Evolutionary conservation across 176 grass and related monocot genomes (phyloP).

Genomic region (Bolboschoenus planiculmis): DNA sequence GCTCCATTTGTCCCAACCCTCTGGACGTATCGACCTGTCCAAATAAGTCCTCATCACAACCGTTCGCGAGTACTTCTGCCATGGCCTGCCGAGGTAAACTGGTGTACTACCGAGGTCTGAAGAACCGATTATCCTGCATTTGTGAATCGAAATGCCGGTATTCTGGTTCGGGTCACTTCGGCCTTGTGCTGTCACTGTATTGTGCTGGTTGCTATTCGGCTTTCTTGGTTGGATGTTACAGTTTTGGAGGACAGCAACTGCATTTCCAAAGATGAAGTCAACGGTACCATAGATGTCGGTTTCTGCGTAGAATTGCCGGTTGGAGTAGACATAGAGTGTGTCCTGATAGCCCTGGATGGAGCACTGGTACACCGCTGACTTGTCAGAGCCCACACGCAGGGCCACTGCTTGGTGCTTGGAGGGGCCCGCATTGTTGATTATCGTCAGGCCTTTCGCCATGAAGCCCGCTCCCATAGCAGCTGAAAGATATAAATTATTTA

Average conservation of each 20-base stretch:
- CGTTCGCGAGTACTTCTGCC: constrained; percentile 45
- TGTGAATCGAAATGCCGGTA: constrained; percentile 66
- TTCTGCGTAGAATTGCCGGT: constrained; percentile 55
- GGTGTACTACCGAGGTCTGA: constrained; percentile 33
- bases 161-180: constrained; percentile 63
- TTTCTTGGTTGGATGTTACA: constrained; percentile 41
- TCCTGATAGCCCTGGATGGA: constrained; percentile 62
- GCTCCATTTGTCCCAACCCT: constrained; percentile 54
- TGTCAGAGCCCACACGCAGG: constrained; percentile 46
- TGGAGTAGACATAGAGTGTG: constrained; percentile 65
- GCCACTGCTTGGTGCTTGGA: constrained; percentile 64
- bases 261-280: constrained; percentile 84
- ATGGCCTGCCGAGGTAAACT: constrained; percentile 70
- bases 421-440: constrained; percentile 56
- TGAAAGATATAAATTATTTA: constrained; percentile 1
- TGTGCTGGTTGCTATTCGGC: constrained; percentile 10
- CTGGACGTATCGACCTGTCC: constrained; percentile 29
- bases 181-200: constrained; percentile 67
- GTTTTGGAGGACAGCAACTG: constrained; percentile 50
- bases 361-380: constrained; percentile 60
- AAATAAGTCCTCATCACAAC: constrained; percentile 44
- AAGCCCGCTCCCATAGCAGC: constrained; percentile 65
- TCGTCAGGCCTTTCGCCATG: constrained; percentile 56
- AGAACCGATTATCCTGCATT: constrained; percentile 34
- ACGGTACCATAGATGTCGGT: constrained; percentile 50